Evolutionary conservation across 495 filamentous ascomycete genomes (phyloP).

Genomic region (Tuber brumale): DNA sequence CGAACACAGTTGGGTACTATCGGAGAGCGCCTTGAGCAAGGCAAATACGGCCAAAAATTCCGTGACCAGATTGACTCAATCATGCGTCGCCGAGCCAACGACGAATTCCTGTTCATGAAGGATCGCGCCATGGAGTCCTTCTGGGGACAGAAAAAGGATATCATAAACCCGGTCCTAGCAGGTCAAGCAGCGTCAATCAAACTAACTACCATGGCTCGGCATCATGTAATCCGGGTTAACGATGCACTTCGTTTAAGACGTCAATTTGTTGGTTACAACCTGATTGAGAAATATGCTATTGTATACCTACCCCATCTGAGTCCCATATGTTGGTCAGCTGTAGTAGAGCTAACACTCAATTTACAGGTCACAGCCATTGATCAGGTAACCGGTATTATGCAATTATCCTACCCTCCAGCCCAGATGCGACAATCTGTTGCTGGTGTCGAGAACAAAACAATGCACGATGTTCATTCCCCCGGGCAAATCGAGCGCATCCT

Average conservation of each 20-base stretch:
- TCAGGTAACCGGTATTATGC: constrained; percentile 17
- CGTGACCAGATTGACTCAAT: not conserved
- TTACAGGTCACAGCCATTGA: constrained; percentile 33
- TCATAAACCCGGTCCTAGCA: constrained; percentile 34
- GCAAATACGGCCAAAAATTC: not conserved
- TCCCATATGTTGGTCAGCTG: not conserved
- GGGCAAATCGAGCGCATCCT: constrained; percentile 32
- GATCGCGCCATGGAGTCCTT: constrained; percentile 59
- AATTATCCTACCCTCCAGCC: constrained; percentile 36
- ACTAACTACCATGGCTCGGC: constrained; percentile 46
- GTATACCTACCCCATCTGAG: constrained; percentile 1
- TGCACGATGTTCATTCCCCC: constrained; percentile 22
- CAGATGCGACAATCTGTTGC: constrained; percentile 20
- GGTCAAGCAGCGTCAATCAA: constrained; percentile 49
- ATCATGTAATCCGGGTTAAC: constrained; percentile 48
- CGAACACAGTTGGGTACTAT: not conserved
- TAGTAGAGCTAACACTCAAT: not conserved
- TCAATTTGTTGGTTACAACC: constrained; percentile 12
- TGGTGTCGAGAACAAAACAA: constrained; percentile 24
- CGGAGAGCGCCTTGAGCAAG: not conserved
- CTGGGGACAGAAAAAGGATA: constrained; percentile 62
- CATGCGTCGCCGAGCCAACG: constrained; percentile 49
- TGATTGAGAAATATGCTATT: constrained; percentile 28
- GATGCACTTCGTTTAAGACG: constrained; percentile 47
- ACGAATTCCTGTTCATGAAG: constrained; percentile 66